Evolutionary conservation across 768 basidiomycete species (phyloP).

Genomic region (Lentinula lateritia): DNA sequence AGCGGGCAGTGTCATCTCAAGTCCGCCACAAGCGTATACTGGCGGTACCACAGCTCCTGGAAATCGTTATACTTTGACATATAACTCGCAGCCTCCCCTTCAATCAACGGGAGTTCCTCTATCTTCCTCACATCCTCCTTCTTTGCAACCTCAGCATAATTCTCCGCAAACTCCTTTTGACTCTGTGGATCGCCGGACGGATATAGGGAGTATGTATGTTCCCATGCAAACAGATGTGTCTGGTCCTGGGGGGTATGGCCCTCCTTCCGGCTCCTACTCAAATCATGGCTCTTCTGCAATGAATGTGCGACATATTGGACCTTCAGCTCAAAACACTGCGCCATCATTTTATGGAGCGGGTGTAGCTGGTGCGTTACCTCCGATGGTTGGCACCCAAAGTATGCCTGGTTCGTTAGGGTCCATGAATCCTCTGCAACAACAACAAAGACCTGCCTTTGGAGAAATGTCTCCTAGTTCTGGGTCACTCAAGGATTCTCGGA

Average conservation of each 20-base stretch:
- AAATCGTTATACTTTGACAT: constrained; percentile 57
- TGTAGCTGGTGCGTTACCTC: constrained; percentile 28
- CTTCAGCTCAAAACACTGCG: constrained; percentile 45
- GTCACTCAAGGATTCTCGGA: constrained; percentile 49
- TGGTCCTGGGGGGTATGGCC: constrained; percentile 7
- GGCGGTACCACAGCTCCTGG: constrained; percentile 46
- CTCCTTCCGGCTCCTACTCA: neutral
- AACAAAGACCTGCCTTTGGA: neutral
- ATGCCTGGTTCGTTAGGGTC: constrained; percentile 1
- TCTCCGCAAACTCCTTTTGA: constrained; percentile 41
- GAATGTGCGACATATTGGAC: constrained; percentile 36
- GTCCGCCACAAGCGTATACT: constrained; percentile 71
- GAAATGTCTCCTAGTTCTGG: neutral
- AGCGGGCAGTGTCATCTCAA: constrained; percentile 51
- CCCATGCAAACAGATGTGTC: constrained; percentile 85
- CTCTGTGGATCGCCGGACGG: constrained; percentile 54
- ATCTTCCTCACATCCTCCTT: constrained; percentile 1
- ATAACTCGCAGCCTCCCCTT: constrained; percentile 19
- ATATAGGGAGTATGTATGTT: constrained; percentile 66
- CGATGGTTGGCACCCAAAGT: neutral
- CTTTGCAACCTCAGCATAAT: constrained; percentile 23
- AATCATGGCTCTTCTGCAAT: neutral
- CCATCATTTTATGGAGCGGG: constrained; percentile 69
- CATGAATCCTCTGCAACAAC: constrained; percentile 14
- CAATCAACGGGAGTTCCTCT: constrained; percentile 17